These are phyloP conservation scores for Sonneratia caseolaris DNA, from an alignment of 345 rosid species.

Conservation along the genomic window DNA sequence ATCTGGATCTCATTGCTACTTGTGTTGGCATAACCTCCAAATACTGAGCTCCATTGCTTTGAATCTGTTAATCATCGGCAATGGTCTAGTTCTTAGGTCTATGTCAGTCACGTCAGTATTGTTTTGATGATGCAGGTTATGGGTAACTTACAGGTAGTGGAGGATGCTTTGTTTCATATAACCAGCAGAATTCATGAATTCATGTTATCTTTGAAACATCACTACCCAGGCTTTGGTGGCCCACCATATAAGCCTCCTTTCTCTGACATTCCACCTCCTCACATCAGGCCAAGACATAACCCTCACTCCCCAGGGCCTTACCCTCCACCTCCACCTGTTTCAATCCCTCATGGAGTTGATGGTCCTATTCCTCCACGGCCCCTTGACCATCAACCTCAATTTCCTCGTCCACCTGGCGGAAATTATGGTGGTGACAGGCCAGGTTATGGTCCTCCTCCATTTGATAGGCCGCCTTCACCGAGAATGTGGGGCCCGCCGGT, in stretches of 20 bases:
- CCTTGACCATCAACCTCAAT: slow-evolving; percentile 34
- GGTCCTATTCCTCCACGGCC: slow-evolving; percentile 31
- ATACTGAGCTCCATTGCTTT: not conserved
- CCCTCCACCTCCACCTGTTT: slow-evolving; percentile 37
- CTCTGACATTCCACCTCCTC: slow-evolving; percentile 60
- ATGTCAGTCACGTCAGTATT: not conserved
- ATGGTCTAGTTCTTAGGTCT: not conserved
- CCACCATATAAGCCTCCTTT: slow-evolving; percentile 58
- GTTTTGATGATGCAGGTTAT: slow-evolving; percentile 33
- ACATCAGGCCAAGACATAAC: slow-evolving; percentile 56
- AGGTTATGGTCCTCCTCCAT: slow-evolving; percentile 50
- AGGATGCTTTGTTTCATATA: slow-evolving; percentile 71
- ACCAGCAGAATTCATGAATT: slow-evolving; percentile 59
- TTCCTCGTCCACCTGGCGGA: slow-evolving; percentile 28
- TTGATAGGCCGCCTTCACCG: slow-evolving; percentile 62
- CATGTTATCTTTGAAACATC: slow-evolving; percentile 43
- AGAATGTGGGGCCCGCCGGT: slow-evolving; percentile 74
- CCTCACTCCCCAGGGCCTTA: slow-evolving; percentile 39
- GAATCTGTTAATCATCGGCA: not conserved
- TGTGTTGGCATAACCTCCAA: not conserved
- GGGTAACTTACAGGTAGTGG: slow-evolving; percentile 58
- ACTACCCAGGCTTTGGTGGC: slow-evolving; percentile 26
- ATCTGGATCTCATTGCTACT: slow-evolving; percentile 2
- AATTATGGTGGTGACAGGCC: slow-evolving; percentile 41
- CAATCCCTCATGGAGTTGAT: slow-evolving; percentile 41